Evolutionary conservation across 768 basidiomycete species (phyloP).

Genomic region (Crassisporium funariophilum): DNA sequence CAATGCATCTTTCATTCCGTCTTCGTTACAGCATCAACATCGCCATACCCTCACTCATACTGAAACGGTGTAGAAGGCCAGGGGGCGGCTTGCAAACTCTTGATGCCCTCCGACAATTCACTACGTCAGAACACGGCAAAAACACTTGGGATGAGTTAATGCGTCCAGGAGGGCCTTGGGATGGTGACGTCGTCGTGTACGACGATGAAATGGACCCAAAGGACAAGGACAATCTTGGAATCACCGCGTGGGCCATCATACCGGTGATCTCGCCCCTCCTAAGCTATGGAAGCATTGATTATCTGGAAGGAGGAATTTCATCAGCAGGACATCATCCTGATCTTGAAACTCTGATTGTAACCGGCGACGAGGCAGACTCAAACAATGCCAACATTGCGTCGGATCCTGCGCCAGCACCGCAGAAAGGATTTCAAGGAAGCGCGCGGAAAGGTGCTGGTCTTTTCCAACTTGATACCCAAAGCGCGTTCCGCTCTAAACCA

Average conservation of each 20-base stretch:
- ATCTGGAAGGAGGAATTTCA: conserved; percentile 72
- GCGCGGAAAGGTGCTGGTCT: conserved; percentile 46
- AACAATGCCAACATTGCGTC: conserved; percentile 2
- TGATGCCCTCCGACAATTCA: conserved; percentile 74
- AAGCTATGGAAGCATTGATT: conserved; percentile 56
- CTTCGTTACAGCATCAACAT: conserved; percentile 77
- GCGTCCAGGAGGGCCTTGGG: conserved; percentile 55
- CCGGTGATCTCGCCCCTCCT: conserved; percentile 63
- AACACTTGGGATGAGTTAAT: conserved; percentile 69
- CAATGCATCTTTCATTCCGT: conserved; percentile 64
- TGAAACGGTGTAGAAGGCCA: conserved; percentile 79
- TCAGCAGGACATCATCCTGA: conserved; percentile 59
- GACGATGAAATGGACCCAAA: conserved; percentile 76
- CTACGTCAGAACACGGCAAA: conserved; percentile 78
- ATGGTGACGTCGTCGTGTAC: conserved; percentile 76
- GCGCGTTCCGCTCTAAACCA: conserved; percentile 50
- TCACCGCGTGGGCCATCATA: conserved; percentile 73
- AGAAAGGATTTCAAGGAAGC: conserved; percentile 8
- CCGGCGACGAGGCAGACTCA: conserved; percentile 38
- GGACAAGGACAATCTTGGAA: conserved; percentile 54
- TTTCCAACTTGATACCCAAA: conserved; percentile 68
- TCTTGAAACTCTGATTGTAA: conserved; percentile 53
- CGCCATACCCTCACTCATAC: conserved; percentile 86
- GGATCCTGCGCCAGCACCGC: conserved; percentile 1
- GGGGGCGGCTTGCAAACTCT: conserved; percentile 67